These are phyloP conservation scores for Gliomastix tumulicola DNA, from an alignment of 2,329 filamentous ascomycete genomes.

Conservation along the genomic window DNA sequence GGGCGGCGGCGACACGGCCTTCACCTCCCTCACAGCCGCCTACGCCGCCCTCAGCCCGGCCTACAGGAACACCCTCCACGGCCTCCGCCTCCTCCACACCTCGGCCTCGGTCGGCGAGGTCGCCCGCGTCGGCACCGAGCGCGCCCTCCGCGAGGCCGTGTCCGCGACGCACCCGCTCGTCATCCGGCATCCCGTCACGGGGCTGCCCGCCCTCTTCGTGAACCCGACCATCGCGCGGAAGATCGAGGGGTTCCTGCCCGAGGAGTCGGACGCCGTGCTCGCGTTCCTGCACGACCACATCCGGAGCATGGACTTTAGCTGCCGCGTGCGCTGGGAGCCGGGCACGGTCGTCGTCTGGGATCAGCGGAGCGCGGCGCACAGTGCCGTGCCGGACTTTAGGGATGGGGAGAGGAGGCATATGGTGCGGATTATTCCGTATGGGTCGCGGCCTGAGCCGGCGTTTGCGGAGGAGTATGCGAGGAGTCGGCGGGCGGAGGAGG, in stretches of 20 bases:
- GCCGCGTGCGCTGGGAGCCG: conserved; percentile 63
- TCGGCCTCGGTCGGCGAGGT: conserved; percentile 35
- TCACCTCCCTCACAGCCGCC: conserved; percentile 66
- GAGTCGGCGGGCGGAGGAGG: no score
- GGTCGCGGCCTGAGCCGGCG: conserved; percentile 35
- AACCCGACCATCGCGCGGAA: conserved; percentile 59
- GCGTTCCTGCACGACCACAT: conserved; percentile 54
- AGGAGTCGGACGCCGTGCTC: conserved; percentile 66
- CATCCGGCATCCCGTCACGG: conserved; percentile 67
- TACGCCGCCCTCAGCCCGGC: conserved; percentile 69
- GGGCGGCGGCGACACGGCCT: conserved; percentile 65
- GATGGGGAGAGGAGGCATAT: conserved; percentile 44
- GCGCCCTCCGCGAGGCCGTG: conserved; percentile 47
- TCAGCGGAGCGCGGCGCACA: conserved; percentile 68
- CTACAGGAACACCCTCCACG: conserved; percentile 70
- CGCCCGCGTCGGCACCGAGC: conserved; percentile 69
- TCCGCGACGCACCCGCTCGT: conserved; percentile 67
- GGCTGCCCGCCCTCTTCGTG: conserved; percentile 71
- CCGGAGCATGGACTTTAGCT: conserved; percentile 52
- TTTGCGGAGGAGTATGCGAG: no score
- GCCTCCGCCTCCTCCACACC: conserved; percentile 31
- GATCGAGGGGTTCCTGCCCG: conserved; percentile 73
- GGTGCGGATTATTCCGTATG: conserved; percentile 70
- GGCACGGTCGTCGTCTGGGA: conserved; percentile 76
- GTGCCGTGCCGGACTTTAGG: conserved; percentile 57